These are phyloP conservation scores for Metschnikowia bowlesiae DNA, from an alignment of 805 yeast species.

Conservation along the genomic window DNA sequence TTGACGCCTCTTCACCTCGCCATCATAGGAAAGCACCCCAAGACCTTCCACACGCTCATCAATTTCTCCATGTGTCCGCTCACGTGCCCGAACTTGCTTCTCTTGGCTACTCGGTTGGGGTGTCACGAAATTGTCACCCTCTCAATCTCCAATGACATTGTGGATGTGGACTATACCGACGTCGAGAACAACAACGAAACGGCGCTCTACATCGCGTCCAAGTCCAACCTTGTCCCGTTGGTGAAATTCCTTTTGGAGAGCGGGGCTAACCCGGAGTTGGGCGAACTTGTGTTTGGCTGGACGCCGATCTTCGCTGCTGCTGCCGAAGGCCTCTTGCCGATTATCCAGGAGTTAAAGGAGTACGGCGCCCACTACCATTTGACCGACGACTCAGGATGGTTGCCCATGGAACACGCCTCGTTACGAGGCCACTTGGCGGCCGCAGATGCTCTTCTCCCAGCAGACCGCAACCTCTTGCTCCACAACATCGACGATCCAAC, in stretches of 20 bases:
- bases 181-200: constrained; percentile 62
- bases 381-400: constrained; percentile 88
- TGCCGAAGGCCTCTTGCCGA: constrained; percentile 66
- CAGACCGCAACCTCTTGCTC: constrained; percentile 28
- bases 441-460: constrained; percentile 57
- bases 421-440: constrained; percentile 79
- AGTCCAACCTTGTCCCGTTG: constrained; percentile 50
- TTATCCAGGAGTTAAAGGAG: constrained; percentile 52
- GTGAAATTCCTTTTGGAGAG: constrained; percentile 51
- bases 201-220: constrained; percentile 76
- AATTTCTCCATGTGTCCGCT: constrained; percentile 34
- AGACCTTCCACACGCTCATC: constrained; percentile 60
- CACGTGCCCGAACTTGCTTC: constrained; percentile 53
- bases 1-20: constrained; percentile 82
- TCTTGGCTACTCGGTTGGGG: constrained; percentile 65
- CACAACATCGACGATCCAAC: constrained; percentile 36
- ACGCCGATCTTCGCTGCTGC: constrained; percentile 90
- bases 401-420: constrained; percentile 95
- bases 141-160: constrained; percentile 51
- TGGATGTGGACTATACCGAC: constrained; percentile 62
- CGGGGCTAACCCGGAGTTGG: constrained; percentile 70
- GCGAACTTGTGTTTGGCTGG: constrained; percentile 85
- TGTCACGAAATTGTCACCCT: constrained; percentile 52
- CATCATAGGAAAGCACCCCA: constrained; percentile 77
- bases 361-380: constrained; percentile 51